Evolutionary conservation across 2,329 filamentous ascomycete species (phyloP), one percentile per base, ranked within the genome.

Genomic region (Alternaria consortialis): DNA sequence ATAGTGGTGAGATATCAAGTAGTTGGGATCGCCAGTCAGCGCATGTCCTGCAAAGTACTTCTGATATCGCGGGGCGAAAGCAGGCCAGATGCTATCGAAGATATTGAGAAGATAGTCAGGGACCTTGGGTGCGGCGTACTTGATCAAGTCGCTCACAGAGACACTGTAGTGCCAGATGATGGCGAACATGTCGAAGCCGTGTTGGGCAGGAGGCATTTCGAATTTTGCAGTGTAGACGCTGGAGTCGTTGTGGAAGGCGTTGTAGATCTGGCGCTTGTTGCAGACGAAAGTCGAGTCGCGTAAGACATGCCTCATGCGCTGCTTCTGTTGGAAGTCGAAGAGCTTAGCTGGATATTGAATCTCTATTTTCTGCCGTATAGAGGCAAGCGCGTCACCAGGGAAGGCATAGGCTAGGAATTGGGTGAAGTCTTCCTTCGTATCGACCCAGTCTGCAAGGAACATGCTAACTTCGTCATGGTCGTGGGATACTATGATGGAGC

Each of bases 1-100:
- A n/a, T n/a, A n/a, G n/a, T n/a, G n/a, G n/a, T n/a, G n/a, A n/a
- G n/a, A n/a, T n/a, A n/a, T n/a, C n/a, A n/a, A n/a, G n/a, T n/a
- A n/a, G n/a, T 42, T 42, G 20, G 39, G 39, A 25, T 42, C 12
- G 12, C 39, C 39, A 5, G 2, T 7, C 12, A 42, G 0, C 0
- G 20, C 39, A 0, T 42, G 39, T 25, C 12, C 20, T 2, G 12
- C 39, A 5, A 7, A 42, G 20, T 42, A 42, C 11, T 0, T 6
- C 20, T 42, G 39, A 1, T 25, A 25, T 2, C 0, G 13, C 2
- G 20, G 20, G 0, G 20, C 39, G 25, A 42, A 42, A 0, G 0
- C 12, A 4, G 12, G 12, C 39, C 39, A 42, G 12, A 25, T 8
- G 0, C 1, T 0, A 15, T 42, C 20, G 0, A 8, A 5, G 0